A percentile compares a stretch with the other conserved stretches of the same genome.
Conservation (phyloP, 2,329 filamentous ascomycete genomes). For the Aspergillus jensenii region DNA sequence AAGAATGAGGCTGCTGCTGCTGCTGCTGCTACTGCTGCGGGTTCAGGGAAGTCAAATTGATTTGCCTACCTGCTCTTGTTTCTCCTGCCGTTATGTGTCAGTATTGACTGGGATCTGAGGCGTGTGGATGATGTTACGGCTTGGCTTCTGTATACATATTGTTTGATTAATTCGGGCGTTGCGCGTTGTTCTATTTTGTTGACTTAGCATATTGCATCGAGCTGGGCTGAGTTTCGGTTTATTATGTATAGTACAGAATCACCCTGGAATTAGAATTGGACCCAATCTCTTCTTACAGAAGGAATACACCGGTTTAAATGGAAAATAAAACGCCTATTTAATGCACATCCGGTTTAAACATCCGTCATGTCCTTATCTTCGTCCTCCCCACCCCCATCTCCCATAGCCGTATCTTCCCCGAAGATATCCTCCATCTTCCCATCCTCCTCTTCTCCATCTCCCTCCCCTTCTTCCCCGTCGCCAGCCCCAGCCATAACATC, state of each 20-base stretch:
- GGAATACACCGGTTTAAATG: neutral
- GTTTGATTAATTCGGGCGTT: neutral
- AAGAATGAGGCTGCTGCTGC: constrained; percentile 5
- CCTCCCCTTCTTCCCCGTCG: constrained; percentile 30
- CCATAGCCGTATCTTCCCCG: constrained; percentile 43
- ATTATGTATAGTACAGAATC: constrained; percentile 1
- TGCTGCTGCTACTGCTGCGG: neutral
- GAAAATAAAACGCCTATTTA: neutral
- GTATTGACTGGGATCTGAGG: neutral
- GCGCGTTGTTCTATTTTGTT: neutral
- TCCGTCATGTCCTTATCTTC: constrained; percentile 45
- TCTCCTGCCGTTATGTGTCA: no score
- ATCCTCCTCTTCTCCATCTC: constrained; percentile 44
- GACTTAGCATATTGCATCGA: neutral
- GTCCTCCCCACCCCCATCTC: constrained; percentile 34
- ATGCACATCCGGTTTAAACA: constrained; percentile 25
- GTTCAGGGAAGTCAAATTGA: neutral
- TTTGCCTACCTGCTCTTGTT: neutral
- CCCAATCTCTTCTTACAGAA: constrained; percentile 9
- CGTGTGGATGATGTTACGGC: neutral
- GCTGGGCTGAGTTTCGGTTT: neutral
- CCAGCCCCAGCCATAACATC: constrained; percentile 27
- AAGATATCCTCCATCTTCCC: constrained; percentile 51
- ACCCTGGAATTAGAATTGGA: constrained; percentile 4
- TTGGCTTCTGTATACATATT: neutral